phyloP scores from a whole-genome alignment of 208 protist genomes.

The Kentomonas sorsogonicus region DNA sequence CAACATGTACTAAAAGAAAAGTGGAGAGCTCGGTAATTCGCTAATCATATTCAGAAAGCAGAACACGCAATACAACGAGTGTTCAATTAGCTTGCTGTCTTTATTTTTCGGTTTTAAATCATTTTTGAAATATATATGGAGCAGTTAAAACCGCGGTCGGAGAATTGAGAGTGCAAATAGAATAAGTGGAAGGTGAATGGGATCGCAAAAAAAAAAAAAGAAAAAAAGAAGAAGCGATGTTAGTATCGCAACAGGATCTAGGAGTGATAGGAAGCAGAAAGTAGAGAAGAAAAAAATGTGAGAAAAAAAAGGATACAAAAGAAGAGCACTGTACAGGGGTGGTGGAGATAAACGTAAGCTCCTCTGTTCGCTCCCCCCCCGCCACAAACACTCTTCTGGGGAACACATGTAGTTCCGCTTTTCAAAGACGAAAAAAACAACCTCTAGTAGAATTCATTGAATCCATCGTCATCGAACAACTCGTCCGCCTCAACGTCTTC shows the following conservation, averaged over 20 bases:
- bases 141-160: too few species aligned
- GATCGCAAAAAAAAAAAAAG: conserved; percentile 14
- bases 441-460: too few species aligned
- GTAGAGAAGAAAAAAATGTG: conserved; percentile 15
- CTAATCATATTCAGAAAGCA: neutral
- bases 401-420: conserved; percentile 2
- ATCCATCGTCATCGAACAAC: conserved; percentile 21
- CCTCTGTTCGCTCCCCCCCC: neutral
- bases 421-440: too few species aligned
- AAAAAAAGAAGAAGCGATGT: conserved; percentile 8
- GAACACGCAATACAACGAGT: neutral
- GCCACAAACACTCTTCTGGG: neutral
- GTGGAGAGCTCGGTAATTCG: too few species aligned
- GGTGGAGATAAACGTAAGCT: neutral
- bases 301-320: neutral
- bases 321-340: neutral
- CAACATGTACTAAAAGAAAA: too few species aligned
- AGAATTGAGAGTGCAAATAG: neutral
- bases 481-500: conserved; percentile 28
- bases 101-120: too few species aligned
- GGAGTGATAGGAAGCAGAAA: too few species aligned
- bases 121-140: too few species aligned
- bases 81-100: too few species aligned
- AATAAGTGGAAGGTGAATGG: conserved; percentile 5
- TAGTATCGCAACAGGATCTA: too few species aligned